Evolutionary conservation across 2,329 filamentous ascomycete species (phyloP), one percentile per base, ranked within the genome.

Genomic region (Cryphonectria parasitica): DNA sequence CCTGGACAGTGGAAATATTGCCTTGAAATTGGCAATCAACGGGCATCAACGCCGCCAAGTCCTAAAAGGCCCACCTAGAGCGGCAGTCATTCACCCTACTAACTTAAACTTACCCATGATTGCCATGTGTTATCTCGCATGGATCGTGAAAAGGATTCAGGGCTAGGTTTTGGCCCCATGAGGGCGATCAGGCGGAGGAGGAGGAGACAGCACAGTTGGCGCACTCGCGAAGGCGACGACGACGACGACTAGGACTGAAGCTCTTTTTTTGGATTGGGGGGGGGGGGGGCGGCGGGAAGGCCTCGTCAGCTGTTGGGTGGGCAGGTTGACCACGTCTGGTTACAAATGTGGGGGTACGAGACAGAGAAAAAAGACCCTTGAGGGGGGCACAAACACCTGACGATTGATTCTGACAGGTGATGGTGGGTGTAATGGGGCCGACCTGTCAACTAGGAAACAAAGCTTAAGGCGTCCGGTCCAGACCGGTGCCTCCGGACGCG

Each of bases 41-140:
- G 25, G 36, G 36, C 60, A 62, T 43, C 7, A 45, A 45, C 13
- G 39, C 39, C 45, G 60, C 36, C 63, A 78, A 58, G 54, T 31
- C 54, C 54, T 19, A 3, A 25, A 54, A 13, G 68, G 22, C 31
- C 64, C 68, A 66, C 63, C 45, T n/a, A 17, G 17, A 56, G 68
- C 41, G 64, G 64, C 64, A 62, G 68, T 64, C 68, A 49, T 25
- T 41, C 63, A 64, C 61, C 61, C 36, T 64, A 69, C 22, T 49
- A 49, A n/a, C 22, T 49, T 19, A n/a, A 49, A 22, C 10, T 49
- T 10, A 43, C 67, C 67, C 67, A 66, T 63, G 71, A 64, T 39
- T 66, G 71, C 71, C 71, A 72, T 72, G 71, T 72, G 71, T 54
- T 63, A 39, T 66, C 25, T 64, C 54, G 68, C 71, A 70, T 56